phyloP scores from a whole-genome alignment of 2,329 filamentous ascomycete genomes.

The Calycina marina region DNA sequence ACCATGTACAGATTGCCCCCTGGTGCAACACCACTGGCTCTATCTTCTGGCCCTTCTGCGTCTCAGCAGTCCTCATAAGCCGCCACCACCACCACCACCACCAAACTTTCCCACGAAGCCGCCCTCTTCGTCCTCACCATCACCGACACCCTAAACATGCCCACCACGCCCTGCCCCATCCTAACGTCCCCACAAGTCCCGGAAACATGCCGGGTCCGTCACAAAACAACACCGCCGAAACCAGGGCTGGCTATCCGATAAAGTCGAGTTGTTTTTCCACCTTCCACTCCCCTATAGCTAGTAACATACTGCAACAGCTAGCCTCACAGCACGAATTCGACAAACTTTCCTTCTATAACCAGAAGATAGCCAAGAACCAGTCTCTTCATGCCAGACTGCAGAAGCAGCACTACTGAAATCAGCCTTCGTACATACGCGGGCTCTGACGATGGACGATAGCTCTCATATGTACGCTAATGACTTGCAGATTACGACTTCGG shows the following conservation, averaged over 20 bases:
- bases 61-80: too few relatives aligned
- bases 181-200: background rate
- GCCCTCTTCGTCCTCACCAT: background rate
- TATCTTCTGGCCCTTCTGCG: too few relatives aligned
- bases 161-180: background rate
- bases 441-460: too few relatives aligned
- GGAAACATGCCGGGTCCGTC: background rate
- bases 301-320: background rate
- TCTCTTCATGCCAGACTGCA: too few relatives aligned
- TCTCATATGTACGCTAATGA: too few relatives aligned
- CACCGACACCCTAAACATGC: background rate
- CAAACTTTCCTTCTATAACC: background rate
- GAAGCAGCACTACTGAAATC: too few relatives aligned
- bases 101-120: too few relatives aligned
- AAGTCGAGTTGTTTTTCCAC: background rate
- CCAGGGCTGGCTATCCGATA: background rate
- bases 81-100: too few relatives aligned
- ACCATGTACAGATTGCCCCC: too few relatives aligned
- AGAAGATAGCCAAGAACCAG: too few relatives aligned
- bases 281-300: background rate
- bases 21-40: background rate
- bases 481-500: too few relatives aligned
- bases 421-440: too few relatives aligned
- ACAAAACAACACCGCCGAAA: background rate
- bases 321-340: constrained; percentile 1